Evolutionary conservation across 306 rosid genomes (phyloP).

Genomic region (Cucumis sativus): DNA sequence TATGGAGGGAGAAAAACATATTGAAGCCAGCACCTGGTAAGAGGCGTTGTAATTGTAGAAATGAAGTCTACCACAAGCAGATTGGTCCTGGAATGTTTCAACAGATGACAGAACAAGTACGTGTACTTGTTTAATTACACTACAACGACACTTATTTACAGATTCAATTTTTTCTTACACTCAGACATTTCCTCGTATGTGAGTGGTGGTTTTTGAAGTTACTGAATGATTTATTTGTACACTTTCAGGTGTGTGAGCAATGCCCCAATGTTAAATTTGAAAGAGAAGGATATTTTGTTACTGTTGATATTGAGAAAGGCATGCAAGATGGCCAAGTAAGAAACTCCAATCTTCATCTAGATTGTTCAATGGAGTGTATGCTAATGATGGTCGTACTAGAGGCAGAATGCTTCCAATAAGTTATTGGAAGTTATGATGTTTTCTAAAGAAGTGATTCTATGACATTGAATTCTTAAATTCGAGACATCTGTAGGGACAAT

Average conservation of each 20-base stretch:
- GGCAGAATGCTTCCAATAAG: not conserved
- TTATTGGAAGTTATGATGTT: not conserved
- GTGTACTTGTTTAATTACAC: slow-evolving; percentile 1
- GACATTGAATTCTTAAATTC: not conserved
- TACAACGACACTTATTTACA: not conserved
- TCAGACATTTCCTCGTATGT: not conserved
- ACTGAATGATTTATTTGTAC: not conserved
- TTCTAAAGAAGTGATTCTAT: not conserved
- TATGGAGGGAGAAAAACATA: slow-evolving; percentile 94
- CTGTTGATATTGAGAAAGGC: slow-evolving; percentile 97
- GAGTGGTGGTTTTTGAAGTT: slow-evolving; percentile 1
- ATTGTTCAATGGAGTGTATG: not conserved
- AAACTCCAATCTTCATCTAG: slow-evolving; percentile 8
- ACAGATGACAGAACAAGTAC: slow-evolving; percentile 97
- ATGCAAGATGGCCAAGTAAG: slow-evolving; percentile 99
- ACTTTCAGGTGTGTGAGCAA: slow-evolving; percentile 82
- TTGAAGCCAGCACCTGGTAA: slow-evolving; percentile 89
- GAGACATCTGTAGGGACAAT: not conserved
- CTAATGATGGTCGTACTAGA: not conserved
- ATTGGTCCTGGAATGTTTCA: slow-evolving; percentile 99
- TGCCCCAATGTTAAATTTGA: slow-evolving; percentile 86
- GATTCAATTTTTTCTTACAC: not conserved
- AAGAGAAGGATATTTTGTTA: slow-evolving; percentile 83
- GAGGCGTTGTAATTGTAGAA: slow-evolving; percentile 92
- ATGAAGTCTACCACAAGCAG: slow-evolving; percentile 93